Percentiles rank a stretch among this genome's conserved stretches.
Evolutionary conservation across 148 eudicot species (phyloP).

Genomic region (Diospyros lotus): DNA sequence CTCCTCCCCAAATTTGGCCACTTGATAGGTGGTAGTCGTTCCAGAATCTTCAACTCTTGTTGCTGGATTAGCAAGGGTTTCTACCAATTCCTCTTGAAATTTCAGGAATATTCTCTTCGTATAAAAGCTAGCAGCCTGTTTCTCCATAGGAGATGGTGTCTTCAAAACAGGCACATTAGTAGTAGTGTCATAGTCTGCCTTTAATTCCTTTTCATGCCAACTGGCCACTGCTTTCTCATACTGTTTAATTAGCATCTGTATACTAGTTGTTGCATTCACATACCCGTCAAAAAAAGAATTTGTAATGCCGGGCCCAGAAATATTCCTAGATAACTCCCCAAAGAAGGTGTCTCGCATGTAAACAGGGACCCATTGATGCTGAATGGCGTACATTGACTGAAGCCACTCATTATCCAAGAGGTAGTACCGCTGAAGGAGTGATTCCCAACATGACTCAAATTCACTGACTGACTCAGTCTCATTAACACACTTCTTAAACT

Average conservation of each 20-base stretch:
- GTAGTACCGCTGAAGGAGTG: conserved; percentile 13
- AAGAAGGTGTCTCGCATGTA: conserved; percentile 25
- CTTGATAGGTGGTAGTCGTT: conserved; percentile 12
- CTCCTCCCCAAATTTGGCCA: conserved; percentile 29
- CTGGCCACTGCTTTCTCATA: conserved; percentile 23
- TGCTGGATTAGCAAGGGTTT: conserved; percentile 30
- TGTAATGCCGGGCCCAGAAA: conserved; percentile 9
- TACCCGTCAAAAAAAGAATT: conserved; percentile 23
- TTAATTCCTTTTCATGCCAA: conserved; percentile 25
- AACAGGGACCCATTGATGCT: conserved; percentile 30
- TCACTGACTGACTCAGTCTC: conserved; percentile 21
- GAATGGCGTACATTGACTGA: conserved; percentile 22
- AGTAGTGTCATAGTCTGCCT: conserved; percentile 25
- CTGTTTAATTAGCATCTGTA: conserved; percentile 20
- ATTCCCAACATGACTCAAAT: conserved; percentile 25
- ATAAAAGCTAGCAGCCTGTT: conserved; percentile 25
- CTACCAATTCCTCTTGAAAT: conserved; percentile 32
- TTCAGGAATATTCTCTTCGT: conserved; percentile 25
- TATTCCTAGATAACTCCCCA: conserved; percentile 13
- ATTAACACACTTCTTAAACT: conserved; percentile 22
- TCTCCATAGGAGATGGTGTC: conserved; percentile 34
- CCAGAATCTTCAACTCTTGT: conserved; percentile 23
- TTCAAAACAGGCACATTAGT: conserved; percentile 19
- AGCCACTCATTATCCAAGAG: conserved; percentile 29
- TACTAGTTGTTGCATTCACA: conserved; percentile 18